Evolutionary conservation across 495 filamentous ascomycete species (phyloP).

Genomic region (Gamarada debralockiae): DNA sequence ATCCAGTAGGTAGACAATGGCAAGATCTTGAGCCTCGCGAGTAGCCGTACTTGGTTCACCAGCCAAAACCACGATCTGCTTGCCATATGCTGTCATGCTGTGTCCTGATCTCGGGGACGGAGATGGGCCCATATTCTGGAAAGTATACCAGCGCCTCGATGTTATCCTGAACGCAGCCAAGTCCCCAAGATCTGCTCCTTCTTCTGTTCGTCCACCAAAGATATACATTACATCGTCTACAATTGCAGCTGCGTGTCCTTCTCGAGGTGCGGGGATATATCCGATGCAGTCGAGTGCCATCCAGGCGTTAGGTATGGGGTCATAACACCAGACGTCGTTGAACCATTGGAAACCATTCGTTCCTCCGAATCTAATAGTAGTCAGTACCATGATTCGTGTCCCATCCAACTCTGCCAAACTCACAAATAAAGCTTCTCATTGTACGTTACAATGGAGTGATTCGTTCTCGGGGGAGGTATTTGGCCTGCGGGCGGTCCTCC

Average conservation of each 20-base stretch:
- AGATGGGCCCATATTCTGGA: constrained; percentile 98
- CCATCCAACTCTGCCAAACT: constrained; percentile 32
- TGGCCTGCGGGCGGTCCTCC: constrained; percentile 59
- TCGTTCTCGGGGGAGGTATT: constrained; percentile 88
- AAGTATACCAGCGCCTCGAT: constrained; percentile 94
- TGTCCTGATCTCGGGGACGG: constrained; percentile 93
- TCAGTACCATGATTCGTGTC: constrained; percentile 4
- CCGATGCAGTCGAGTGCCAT: constrained; percentile 89
- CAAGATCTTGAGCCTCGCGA: constrained; percentile 75
- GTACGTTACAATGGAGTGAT: constrained; percentile 88
- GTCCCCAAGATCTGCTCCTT: constrained; percentile 88
- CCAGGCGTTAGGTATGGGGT: constrained; percentile 80
- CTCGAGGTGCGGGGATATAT: constrained; percentile 88
- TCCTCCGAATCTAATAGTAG: constrained; percentile 73
- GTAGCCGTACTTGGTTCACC: constrained; percentile 90
- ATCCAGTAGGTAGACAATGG: constrained; percentile 86
- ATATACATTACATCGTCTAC: constrained; percentile 99
- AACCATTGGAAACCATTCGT: constrained; percentile 95
- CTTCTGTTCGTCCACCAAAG: constrained; percentile 94
- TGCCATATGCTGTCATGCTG: constrained; percentile 93
- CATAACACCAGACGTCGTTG: constrained; percentile 97
- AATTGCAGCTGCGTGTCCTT: constrained; percentile 90
- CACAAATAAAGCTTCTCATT: constrained; percentile 93
- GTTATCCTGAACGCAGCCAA: constrained; percentile 92
- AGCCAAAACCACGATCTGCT: constrained; percentile 86